phyloP scores from a whole-genome alignment of 2,329 filamentous ascomycete species.

The Didymellaceae sp. region DNA sequence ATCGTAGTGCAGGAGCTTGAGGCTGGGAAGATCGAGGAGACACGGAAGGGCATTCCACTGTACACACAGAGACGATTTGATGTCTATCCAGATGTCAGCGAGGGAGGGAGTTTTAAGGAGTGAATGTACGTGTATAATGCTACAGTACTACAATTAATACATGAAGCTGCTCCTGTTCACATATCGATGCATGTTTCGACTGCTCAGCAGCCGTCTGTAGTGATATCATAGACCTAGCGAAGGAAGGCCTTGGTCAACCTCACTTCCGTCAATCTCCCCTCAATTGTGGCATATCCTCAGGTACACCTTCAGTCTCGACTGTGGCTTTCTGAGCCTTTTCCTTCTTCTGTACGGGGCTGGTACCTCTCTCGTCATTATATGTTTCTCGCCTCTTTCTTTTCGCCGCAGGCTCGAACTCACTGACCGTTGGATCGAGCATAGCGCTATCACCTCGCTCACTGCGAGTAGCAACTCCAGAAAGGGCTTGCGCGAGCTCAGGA shows the following conservation, averaged over 20 bases:
- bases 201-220: not conserved
- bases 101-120: constrained; percentile 58
- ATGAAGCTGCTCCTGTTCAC: not conserved
- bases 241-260: not conserved
- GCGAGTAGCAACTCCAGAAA: constrained; percentile 3
- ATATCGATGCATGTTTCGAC: not conserved
- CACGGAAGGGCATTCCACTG: constrained; percentile 77
- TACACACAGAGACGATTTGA: constrained; percentile 88
- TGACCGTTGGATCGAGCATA: constrained; percentile 5
- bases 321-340: constrained; percentile 20
- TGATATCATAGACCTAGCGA: not conserved
- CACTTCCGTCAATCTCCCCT: constrained; percentile 16
- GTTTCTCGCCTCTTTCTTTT: constrained; percentile 42
- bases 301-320: constrained; percentile 2
- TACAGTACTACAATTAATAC: not conserved
- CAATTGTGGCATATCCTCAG: constrained; percentile 11
- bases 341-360: constrained; percentile 36
- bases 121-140: constrained; percentile 3
- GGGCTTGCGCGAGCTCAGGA: constrained; percentile 21
- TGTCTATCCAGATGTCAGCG: constrained; percentile 89
- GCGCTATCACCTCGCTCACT: constrained; percentile 8
- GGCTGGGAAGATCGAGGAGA: constrained; percentile 50
- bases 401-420: constrained; percentile 22
- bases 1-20: constrained; percentile 69
- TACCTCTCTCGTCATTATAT: constrained; percentile 24